phyloP scores from a whole-genome alignment of 495 filamentous ascomycete genomes.

The Daldinia caldariorum region DNA sequence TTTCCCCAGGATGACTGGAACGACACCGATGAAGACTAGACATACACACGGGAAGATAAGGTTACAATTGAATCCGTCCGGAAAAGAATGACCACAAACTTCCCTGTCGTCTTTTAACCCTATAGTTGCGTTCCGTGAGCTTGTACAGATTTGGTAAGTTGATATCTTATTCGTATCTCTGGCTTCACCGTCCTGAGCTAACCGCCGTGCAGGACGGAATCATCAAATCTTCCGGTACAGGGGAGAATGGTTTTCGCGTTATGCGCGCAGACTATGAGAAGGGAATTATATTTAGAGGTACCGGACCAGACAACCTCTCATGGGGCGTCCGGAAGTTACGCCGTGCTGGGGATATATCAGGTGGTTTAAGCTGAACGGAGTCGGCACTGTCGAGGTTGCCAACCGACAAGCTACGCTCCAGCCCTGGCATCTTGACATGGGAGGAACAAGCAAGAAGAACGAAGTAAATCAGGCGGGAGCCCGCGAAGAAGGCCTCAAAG shows the following conservation, averaged over 20 bases:
- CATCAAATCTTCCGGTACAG: not conserved
- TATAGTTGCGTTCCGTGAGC: not conserved
- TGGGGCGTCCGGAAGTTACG: not conserved
- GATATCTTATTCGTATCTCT: not conserved
- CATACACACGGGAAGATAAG: not conserved
- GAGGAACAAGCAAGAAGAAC: not conserved
- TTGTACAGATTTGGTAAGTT: not conserved
- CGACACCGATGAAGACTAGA: not conserved
- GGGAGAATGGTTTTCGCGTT: not conserved
- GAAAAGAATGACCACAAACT: not conserved
- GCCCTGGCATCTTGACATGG: not conserved
- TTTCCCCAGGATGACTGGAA: not conserved
- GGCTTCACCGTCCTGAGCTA: not conserved
- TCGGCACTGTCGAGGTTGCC: not conserved
- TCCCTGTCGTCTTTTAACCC: not conserved
- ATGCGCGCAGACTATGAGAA: not conserved
- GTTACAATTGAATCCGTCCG: not conserved
- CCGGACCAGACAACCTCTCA: not conserved
- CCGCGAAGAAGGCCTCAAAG: not conserved
- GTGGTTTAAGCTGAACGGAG: not conserved
- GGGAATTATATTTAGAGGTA: not conserved
- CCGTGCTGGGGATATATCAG: not conserved
- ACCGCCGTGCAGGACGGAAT: not conserved
- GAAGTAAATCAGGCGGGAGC: not conserved
- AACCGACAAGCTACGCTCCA: not conserved